Conservation (phyloP, 75 land plant species). For the Pinus albicaulis region DNA sequence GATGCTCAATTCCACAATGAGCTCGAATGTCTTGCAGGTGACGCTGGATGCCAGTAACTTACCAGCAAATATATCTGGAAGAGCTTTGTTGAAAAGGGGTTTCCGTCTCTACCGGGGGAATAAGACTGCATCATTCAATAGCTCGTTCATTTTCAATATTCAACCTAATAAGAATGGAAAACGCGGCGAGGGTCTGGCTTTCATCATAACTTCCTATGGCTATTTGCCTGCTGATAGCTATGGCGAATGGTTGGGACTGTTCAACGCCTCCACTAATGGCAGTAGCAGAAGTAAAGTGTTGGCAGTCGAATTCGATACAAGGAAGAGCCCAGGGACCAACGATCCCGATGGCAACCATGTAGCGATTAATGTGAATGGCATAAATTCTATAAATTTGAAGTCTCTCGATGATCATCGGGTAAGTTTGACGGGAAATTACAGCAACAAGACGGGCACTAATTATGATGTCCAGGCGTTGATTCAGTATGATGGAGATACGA, state of each 20-base stretch:
- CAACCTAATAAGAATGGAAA: not conserved
- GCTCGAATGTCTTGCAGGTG: not conserved
- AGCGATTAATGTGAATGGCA: slow-evolving; percentile 57
- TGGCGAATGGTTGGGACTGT: slow-evolving; percentile 60
- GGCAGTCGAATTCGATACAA: slow-evolving; percentile 16
- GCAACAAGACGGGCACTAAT: not conserved
- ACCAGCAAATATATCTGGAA: not conserved
- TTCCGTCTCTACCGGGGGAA: not conserved
- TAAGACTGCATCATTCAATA: slow-evolving; percentile 31
- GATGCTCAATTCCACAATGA: not conserved
- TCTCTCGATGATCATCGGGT: slow-evolving; percentile 10
- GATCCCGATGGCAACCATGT: slow-evolving; percentile 60
- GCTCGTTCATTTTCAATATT: slow-evolving; percentile 27
- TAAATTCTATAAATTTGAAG: slow-evolving; percentile 14
- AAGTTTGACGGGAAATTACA: not conserved
- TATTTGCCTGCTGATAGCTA: slow-evolving; percentile 25
- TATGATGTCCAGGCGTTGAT: slow-evolving; percentile 26
- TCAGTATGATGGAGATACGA: slow-evolving; percentile 21
- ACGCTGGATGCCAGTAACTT: not conserved
- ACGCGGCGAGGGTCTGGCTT: slow-evolving; percentile 56
- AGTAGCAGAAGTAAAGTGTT: slow-evolving; percentile 22
- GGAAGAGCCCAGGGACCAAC: not conserved
- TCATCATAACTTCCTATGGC: slow-evolving; percentile 26
- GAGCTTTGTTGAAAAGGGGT: not conserved
- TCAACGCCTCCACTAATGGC: slow-evolving; percentile 44